phyloP scores from a whole-genome alignment of 139 green algal genomes.

The Coccomyxa sp. region DNA sequence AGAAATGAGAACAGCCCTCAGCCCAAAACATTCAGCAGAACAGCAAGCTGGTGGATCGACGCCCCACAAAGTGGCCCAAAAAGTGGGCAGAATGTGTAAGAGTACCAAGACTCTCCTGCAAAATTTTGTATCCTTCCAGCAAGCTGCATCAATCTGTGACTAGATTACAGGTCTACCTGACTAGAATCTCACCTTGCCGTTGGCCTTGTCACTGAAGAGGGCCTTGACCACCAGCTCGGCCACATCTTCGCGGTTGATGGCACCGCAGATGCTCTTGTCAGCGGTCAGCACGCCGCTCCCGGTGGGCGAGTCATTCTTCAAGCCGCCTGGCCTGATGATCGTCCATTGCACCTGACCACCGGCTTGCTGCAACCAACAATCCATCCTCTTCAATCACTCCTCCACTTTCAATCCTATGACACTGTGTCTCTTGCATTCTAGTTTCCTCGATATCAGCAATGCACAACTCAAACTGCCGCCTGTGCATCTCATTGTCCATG shows the following conservation, averaged over 20 bases:
- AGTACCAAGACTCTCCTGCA: neutral
- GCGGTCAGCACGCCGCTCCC: conserved; percentile 85
- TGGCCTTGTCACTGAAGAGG: conserved; percentile 67
- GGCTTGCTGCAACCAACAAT: conserved; percentile 4
- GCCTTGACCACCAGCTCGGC: conserved; percentile 74
- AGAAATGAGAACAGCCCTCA: neutral
- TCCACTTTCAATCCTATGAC: too few species aligned
- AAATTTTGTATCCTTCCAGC: neutral
- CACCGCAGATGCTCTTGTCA: conserved; percentile 68
- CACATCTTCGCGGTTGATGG: conserved; percentile 85
- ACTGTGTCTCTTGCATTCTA: too few species aligned
- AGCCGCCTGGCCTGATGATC: conserved; percentile 91
- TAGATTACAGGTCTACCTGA: neutral
- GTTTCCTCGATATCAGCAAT: neutral
- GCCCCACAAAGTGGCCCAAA: neutral
- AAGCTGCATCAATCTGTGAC: neutral
- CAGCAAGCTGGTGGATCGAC: neutral
- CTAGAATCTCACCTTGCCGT: conserved; percentile 51
- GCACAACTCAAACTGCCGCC: neutral
- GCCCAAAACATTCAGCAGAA: neutral
- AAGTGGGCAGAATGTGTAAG: neutral
- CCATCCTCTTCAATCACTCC: neutral
- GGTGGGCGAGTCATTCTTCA: conserved; percentile 81
- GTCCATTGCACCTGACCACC: conserved; percentile 70
- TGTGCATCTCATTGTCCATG: too few species aligned